Evolutionary conservation across 371 early-diverging fungal species (phyloP).

Genomic region (Batkoa obscura): DNA sequence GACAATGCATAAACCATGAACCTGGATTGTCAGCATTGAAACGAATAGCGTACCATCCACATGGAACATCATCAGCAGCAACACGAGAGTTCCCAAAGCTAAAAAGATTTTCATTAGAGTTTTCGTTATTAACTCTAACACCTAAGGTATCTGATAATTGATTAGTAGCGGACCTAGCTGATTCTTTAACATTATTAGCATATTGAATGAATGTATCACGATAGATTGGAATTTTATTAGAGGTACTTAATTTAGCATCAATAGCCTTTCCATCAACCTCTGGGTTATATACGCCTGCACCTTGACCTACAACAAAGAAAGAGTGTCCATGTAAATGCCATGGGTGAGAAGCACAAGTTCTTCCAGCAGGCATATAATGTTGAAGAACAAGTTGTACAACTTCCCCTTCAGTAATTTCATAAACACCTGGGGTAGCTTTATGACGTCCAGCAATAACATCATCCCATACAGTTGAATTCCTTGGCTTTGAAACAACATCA

Average conservation of each 20-base stretch:
- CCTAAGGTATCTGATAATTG: too few species aligned
- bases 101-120: too few species aligned
- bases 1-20: too few species aligned
- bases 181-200: background rate
- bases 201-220: background rate
- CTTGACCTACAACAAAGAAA: background rate
- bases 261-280: background rate
- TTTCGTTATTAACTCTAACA: too few species aligned
- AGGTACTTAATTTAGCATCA: background rate
- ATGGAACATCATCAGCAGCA: too few species aligned
- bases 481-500: background rate
- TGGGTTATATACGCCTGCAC: constrained; percentile 1
- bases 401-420: background rate
- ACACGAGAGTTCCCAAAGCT: too few species aligned
- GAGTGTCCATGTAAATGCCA: constrained; percentile 4
- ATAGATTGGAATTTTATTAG: background rate
- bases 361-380: background rate
- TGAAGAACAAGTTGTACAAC: constrained; percentile 1
- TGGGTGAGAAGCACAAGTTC: background rate
- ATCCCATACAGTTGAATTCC: background rate
- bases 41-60: too few species aligned
- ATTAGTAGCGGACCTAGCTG: too few species aligned
- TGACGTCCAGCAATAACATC: background rate
- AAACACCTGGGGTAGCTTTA: background rate
- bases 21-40: too few species aligned